Conservation (phyloP, 1,284 basidiomycete genomes). For the Pisolithus thermaeus region DNA sequence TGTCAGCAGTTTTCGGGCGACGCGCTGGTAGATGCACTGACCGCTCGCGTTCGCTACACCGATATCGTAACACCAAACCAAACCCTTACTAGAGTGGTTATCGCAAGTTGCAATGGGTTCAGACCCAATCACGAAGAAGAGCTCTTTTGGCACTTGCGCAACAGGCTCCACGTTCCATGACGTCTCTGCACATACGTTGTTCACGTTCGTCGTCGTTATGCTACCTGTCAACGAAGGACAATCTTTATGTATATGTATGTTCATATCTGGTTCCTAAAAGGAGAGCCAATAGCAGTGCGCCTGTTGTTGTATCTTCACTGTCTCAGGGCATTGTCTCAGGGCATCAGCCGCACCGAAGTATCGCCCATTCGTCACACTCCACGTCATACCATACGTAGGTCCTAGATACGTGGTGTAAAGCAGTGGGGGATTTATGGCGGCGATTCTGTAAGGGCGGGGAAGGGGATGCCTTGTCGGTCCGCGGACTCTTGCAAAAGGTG, state of each 20-base stretch:
- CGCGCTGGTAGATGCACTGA: constrained; percentile 47
- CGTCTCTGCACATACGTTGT: neutral
- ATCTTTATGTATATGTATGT: too few relatives aligned
- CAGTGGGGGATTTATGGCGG: neutral
- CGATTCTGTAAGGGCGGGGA: constrained; percentile 11
- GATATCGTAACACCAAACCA: constrained; percentile 31
- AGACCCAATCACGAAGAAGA: constrained; percentile 16
- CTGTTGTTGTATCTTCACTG: too few relatives aligned
- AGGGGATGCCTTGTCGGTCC: constrained; percentile 26
- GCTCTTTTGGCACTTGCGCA: constrained; percentile 21
- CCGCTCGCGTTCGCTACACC: constrained; percentile 43
- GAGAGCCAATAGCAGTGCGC: too few relatives aligned
- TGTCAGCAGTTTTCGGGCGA: constrained; percentile 60
- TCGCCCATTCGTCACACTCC: too few relatives aligned
- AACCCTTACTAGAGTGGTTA: constrained; percentile 22
- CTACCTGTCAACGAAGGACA: neutral
- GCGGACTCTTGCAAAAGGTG: constrained; percentile 34
- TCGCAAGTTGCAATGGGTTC: constrained; percentile 21
- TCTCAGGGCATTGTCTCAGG: too few relatives aligned
- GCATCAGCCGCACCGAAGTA: too few relatives aligned
- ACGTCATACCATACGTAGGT: neutral
- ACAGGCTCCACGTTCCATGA: constrained; percentile 23
- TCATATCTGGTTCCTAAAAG: too few relatives aligned
- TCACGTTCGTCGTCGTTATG: neutral
- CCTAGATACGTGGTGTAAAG: too few relatives aligned